Evolutionary conservation across 1,284 basidiomycete species (phyloP), one percentile per base, ranked within the genome.

Genomic region (Athelia sp.): DNA sequence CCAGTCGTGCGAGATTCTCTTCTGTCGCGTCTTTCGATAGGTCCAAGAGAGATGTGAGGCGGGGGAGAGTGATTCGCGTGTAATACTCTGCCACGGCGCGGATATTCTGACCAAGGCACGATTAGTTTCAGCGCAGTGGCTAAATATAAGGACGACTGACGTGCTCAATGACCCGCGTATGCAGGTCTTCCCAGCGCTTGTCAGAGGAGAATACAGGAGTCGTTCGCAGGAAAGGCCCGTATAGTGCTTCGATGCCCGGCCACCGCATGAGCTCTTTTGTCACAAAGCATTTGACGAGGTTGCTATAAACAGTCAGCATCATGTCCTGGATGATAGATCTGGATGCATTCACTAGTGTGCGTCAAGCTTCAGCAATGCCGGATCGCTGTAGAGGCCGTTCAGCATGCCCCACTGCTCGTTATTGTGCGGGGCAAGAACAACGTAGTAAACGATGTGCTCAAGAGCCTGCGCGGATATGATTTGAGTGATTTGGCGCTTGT

Each of bases 341-440:
- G 21, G 19, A 23, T 6, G 43, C 10, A 22, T n/a, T 44, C 61
- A 97, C 94, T 87, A 87, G 62, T 97, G 90, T 47, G 94, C 78
- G 48, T 93, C 86, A 38, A 96, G 77, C 61, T 88, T 90, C 52
- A 80, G 72, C 42, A 98, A 69, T 34, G 84, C 86, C 45, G 90
- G 76, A 67, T 96, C 82, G 50, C 75, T 74, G 61, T 83, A 93
- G 23, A 97, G 75, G 59, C 93, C 87, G 60, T 98, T 87, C 48
- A 99, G 75, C 84, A 99, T 92, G 65, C 99, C 95, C 14, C 86
- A 92, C 69, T 99, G 97, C 68, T 99, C 97, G 66, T 99, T 98
- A 68, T 89, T 90, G 66, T 97, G 91, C 6, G 95, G 86, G 0
- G 94, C 89, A 48, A 99, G 83, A 19, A 98, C 84, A 48, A 98